These are phyloP conservation scores for Trametes sanguinea DNA, from an alignment of 768 basidiomycete species.

Conservation along the genomic window DNA sequence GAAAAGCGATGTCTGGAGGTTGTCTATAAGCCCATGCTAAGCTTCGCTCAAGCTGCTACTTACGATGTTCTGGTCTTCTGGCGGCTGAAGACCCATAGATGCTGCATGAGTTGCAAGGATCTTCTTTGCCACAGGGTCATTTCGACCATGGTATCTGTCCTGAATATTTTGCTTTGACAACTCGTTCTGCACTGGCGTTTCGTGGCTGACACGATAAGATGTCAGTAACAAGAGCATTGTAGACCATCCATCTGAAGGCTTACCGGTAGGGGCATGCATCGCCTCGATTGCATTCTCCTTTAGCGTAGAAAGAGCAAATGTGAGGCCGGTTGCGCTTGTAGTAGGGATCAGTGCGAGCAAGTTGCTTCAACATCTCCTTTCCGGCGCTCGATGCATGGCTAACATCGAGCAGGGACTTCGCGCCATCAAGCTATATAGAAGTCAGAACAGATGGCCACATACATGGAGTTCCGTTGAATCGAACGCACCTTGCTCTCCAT, in stretches of 20 bases:
- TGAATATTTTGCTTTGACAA: slow-evolving; percentile 90
- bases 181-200: slow-evolving; percentile 81
- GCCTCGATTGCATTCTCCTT: slow-evolving; percentile 93
- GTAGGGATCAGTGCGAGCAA: slow-evolving; percentile 94
- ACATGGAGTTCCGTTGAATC: neutral
- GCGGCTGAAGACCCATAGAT: slow-evolving; percentile 79
- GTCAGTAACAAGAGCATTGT: neutral
- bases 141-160: slow-evolving; percentile 90
- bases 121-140: slow-evolving; percentile 93
- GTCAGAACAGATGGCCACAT: neutral
- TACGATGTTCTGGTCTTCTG: slow-evolving; percentile 86
- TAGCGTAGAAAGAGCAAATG: slow-evolving; percentile 92
- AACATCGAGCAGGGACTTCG: slow-evolving; percentile 64
- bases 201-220: slow-evolving; percentile 59
- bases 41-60: slow-evolving; percentile 34
- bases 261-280: slow-evolving; percentile 88
- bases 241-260: slow-evolving; percentile 19
- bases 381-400: slow-evolving; percentile 73
- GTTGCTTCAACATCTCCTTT: slow-evolving; percentile 94
- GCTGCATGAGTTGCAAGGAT: slow-evolving; percentile 83
- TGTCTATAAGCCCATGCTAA: too few species aligned
- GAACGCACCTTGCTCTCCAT: slow-evolving; percentile 76
- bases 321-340: slow-evolving; percentile 97
- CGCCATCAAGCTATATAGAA: slow-evolving; percentile 62
- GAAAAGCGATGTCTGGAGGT: slow-evolving; percentile 77